Conservation (phyloP, 371 early-diverging fungal species). For the Mucor irregularis region DNA sequence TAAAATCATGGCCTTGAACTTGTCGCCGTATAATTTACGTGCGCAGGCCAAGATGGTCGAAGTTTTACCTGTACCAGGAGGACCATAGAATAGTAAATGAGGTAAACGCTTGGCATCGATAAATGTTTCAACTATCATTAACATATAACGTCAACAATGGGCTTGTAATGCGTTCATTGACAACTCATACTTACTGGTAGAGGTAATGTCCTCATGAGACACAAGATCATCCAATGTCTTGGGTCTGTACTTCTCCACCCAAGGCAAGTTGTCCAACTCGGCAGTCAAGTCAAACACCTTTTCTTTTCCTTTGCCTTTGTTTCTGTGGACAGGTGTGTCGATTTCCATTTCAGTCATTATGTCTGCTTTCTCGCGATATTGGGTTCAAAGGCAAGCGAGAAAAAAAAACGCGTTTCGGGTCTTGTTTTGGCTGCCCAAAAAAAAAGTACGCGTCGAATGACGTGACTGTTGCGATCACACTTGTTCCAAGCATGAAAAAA, state of each 20-base stretch:
- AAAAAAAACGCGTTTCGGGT: not conserved
- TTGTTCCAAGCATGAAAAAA: no score
- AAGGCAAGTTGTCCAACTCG: conserved; percentile 37
- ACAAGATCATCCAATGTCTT: conserved; percentile 82
- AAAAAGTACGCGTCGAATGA: no score
- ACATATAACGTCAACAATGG: not conserved
- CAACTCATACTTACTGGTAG: conserved; percentile 77
- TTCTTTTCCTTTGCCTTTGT: conserved; percentile 34
- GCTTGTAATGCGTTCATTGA: no score
- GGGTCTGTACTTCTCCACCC: conserved; percentile 97
- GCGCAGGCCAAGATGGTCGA: conserved; percentile 94
- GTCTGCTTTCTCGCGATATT: not conserved
- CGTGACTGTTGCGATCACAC: no score
- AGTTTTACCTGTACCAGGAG: conserved; percentile 99
- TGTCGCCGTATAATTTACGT: conserved; percentile 80
- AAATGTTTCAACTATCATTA: conserved; percentile 74
- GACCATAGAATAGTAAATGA: conserved; percentile 98
- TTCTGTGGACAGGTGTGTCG: conserved; percentile 17
- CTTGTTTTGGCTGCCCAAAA: not conserved
- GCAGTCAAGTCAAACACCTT: conserved; percentile 14
- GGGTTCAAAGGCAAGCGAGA: no score
- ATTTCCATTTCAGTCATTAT: conserved; percentile 37
- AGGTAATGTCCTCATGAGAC: conserved; percentile 88
- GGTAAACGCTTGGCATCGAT: conserved; percentile 92
- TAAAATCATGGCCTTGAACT: conserved; percentile 82